Evolutionary conservation across 768 basidiomycete genomes (phyloP), one percentile per base, ranked within the genome.

Genomic region (Neoboletus subvelutipes): DNA sequence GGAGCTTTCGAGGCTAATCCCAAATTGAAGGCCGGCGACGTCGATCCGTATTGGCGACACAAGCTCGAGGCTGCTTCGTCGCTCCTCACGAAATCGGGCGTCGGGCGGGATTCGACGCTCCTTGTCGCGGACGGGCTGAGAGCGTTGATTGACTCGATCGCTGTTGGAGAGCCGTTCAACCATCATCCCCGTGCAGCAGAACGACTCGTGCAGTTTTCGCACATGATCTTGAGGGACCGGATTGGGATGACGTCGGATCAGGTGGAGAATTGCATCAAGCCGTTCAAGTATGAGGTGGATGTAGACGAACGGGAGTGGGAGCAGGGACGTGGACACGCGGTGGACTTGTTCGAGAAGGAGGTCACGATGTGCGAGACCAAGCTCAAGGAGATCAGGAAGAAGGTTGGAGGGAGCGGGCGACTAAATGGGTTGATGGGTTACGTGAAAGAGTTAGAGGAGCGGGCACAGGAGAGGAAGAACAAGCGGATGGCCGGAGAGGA

Each of bases 231-330:
- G 51, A 82, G 96, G 56, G 96, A 98, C 67, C 84, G 96, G 7
- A 90, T 98, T 55, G 90, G 92, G 17, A 75, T 96, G 54, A 94
- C 97, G n/a, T 89, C 92, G 5, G 97, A 99, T 71, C 96, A 98
- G 75, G 96, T 99, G 17, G 97, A 99, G 78, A 99, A 98, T 72
- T 96, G 93, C 73, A 98, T 99, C 80, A 99, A 99, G 75, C 97
- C 96, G 29, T 98, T 85, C 82, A 99, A 99, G 78, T 96, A 97
- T 67, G 96, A 98, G 67, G 87, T 98, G 28, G 97, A 99, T 69
- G 89, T 98, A 15, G 94, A 98, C 60, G 81, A 84, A 15, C 78
- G 87, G 41, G 97, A 99, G 71, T 99, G 97, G 97, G 91, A 92
- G 64, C 67, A 78, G 2, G 97, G 97, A 1, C 77, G 95, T 48